Evolutionary conservation across 257 asterid species (phyloP).

Genomic region (Osmanthus fragrans): DNA sequence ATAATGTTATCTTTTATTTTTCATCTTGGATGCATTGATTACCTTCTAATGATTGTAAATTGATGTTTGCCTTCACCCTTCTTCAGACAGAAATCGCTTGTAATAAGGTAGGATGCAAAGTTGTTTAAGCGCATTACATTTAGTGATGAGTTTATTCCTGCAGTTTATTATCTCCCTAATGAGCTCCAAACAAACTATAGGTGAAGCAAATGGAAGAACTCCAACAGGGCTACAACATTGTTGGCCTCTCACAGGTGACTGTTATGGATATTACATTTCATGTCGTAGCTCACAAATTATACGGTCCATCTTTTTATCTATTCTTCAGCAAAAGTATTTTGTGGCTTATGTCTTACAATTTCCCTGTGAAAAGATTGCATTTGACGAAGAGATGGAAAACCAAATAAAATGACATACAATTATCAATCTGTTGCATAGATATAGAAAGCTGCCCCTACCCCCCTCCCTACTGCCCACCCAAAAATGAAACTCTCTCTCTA

Average conservation of each 20-base stretch:
- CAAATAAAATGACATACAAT: not conserved
- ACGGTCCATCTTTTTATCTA: not conserved
- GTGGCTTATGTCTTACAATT: not conserved
- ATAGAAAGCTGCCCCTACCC: not conserved
- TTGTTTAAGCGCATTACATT: slow-evolving; percentile 11
- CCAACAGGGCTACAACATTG: slow-evolving; percentile 79
- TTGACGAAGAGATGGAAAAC: not conserved
- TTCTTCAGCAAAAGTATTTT: not conserved
- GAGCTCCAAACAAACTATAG: slow-evolving; percentile 41
- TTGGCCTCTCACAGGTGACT: slow-evolving; percentile 95
- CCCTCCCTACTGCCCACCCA: not conserved
- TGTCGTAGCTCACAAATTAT: not conserved
- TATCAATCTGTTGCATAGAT: not conserved
- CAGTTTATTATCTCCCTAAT: slow-evolving; percentile 15
- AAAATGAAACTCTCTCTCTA: not conserved
- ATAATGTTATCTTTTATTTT: not conserved
- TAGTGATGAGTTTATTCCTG: slow-evolving; percentile 21
- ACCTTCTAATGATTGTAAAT: slow-evolving; percentile 22
- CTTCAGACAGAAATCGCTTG: slow-evolving; percentile 87
- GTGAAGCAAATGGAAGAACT: slow-evolving; percentile 88
- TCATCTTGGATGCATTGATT: slow-evolving; percentile 8
- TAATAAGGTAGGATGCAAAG: slow-evolving; percentile 60
- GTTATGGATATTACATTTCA: slow-evolving; percentile 1
- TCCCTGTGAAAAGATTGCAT: not conserved
- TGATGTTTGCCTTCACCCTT: slow-evolving; percentile 18